Evolutionary conservation across 345 rosid genomes (phyloP).

Genomic region (Heritiera fomes): DNA sequence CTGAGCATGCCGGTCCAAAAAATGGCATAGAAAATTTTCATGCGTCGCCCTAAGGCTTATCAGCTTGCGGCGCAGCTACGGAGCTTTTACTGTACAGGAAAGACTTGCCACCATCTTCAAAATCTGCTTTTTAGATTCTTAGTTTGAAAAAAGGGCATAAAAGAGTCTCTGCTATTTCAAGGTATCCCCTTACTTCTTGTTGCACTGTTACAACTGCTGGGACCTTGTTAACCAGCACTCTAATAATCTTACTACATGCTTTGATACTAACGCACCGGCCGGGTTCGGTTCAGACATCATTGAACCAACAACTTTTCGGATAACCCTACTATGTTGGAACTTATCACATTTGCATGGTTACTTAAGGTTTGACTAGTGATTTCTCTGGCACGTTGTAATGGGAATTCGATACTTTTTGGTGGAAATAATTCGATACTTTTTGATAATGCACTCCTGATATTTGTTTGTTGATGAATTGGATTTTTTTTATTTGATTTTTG

Average conservation of each 20-base stretch:
- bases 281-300: background rate
- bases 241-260: background rate
- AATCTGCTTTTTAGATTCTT: background rate
- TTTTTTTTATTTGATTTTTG: too few species aligned
- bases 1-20: background rate
- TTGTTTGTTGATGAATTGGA: too few species aligned
- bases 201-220: background rate
- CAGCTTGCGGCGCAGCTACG: slow-evolving; percentile 3
- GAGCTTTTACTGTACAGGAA: slow-evolving; percentile 4
- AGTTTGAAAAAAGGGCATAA: background rate
- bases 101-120: background rate
- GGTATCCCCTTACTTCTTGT: background rate
- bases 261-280: background rate
- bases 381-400: background rate
- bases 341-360: background rate
- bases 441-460: too few species aligned
- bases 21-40: background rate
- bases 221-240: background rate
- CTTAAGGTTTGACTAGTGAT: background rate
- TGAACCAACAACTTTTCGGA: background rate
- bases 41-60: background rate
- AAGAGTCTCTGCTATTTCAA: background rate
- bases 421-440: too few species aligned
- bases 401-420: too few species aligned
- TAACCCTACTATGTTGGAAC: background rate